phyloP scores from a whole-genome alignment of 2,329 filamentous ascomycete genomes.

The Paracamarosporium sp. region DNA sequence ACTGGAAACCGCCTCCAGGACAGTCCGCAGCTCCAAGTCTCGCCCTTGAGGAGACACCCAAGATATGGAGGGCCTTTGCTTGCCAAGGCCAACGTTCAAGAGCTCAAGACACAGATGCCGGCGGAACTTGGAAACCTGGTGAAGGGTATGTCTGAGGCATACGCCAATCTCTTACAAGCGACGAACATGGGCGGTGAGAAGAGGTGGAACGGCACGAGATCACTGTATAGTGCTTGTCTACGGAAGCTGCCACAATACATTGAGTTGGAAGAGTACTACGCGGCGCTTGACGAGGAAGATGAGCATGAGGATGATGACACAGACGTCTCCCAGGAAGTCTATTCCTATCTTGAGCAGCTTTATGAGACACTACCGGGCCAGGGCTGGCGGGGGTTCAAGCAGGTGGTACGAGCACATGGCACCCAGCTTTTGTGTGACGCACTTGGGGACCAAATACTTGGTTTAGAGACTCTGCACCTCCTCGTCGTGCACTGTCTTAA shows the following conservation, averaged over 20 bases:
- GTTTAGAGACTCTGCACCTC: slow-evolving; percentile 26
- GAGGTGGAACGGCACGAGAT: slow-evolving; percentile 42
- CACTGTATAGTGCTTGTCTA: slow-evolving; percentile 48
- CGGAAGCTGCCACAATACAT: slow-evolving; percentile 51
- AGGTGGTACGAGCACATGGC: slow-evolving; percentile 51
- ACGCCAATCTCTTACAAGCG: slow-evolving; percentile 43
- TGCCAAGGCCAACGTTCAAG: slow-evolving; percentile 23
- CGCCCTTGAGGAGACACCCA: slow-evolving; percentile 29
- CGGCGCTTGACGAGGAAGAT: slow-evolving; percentile 35
- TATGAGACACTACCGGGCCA: slow-evolving; percentile 41
- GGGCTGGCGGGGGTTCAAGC: slow-evolving; percentile 49
- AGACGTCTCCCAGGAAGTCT: slow-evolving; percentile 47
- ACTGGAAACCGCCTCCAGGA: slow-evolving; percentile 33
- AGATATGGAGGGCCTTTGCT: slow-evolving; percentile 33
- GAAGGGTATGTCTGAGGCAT: slow-evolving; percentile 38
- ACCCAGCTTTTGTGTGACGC: slow-evolving; percentile 46
- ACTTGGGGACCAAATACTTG: slow-evolving; percentile 41
- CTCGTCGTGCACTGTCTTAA: slow-evolving; percentile 38
- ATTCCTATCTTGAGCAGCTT: slow-evolving; percentile 46
- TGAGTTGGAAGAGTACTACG: slow-evolving; percentile 46
- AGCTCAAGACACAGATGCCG: slow-evolving; percentile 27
- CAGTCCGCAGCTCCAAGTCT: slow-evolving; percentile 37
- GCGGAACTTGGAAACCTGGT: slow-evolving; percentile 37
- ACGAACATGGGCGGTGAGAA: slow-evolving; percentile 28
- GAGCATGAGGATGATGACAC: slow-evolving; percentile 39